Evolutionary conservation across 306 rosid species (phyloP).

Genomic region (Pyrus communis): DNA sequence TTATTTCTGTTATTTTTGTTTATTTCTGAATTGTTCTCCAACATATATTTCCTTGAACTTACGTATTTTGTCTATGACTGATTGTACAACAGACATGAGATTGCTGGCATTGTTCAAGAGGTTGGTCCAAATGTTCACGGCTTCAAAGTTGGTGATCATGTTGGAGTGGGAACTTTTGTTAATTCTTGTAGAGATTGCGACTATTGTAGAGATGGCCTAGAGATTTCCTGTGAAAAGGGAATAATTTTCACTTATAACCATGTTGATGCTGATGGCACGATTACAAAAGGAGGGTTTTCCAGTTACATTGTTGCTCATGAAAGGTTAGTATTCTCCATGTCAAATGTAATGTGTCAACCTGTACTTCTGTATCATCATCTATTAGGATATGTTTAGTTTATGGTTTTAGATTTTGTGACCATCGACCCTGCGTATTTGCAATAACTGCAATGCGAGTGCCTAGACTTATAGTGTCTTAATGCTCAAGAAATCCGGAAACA

Average conservation of each 20-base stretch:
- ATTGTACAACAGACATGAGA: slow-evolving; percentile 54
- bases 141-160: slow-evolving; percentile 68
- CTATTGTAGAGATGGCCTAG: slow-evolving; percentile 46
- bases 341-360: too few species aligned
- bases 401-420: too few species aligned
- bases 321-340: slow-evolving; percentile 23
- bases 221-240: slow-evolving; percentile 43
- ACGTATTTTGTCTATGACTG: not conserved
- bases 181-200: slow-evolving; percentile 75
- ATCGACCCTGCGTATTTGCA: too few species aligned
- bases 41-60: not conserved
- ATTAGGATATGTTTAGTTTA: too few species aligned
- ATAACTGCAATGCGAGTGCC: too few species aligned
- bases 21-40: too few species aligned
- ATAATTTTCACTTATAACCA: slow-evolving; percentile 32
- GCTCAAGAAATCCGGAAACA: too few species aligned
- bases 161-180: slow-evolving; percentile 68
- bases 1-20: too few species aligned
- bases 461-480: too few species aligned
- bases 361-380: too few species aligned
- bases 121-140: slow-evolving; percentile 49
- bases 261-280: slow-evolving; percentile 57
- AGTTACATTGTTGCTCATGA: slow-evolving; percentile 53
- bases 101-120: slow-evolving; percentile 59
- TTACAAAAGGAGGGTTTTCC: slow-evolving; percentile 81